A percentile compares a stretch with the other conserved stretches of the same genome.
phyloP scores from a whole-genome alignment of 2,329 filamentous ascomycete genomes.

The Blumeria hordei region DNA sequence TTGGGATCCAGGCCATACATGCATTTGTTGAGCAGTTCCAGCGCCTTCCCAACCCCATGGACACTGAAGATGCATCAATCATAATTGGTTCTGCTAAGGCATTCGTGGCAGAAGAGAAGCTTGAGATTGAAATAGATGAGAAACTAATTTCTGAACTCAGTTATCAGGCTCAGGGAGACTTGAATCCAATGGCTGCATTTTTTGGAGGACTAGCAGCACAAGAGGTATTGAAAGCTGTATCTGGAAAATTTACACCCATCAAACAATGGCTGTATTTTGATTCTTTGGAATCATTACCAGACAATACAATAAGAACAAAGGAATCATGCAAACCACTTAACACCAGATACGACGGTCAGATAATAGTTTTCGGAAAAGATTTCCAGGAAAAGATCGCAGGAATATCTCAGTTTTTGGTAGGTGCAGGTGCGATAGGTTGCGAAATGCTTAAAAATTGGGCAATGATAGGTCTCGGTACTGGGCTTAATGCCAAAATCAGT shows the following conservation, averaged over 20 bases:
- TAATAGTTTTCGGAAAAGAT: conserved; percentile 81
- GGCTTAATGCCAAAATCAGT: conserved; percentile 66
- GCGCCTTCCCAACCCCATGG: conserved; percentile 58
- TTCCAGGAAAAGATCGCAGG: conserved; percentile 89
- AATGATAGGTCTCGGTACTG: conserved; percentile 85
- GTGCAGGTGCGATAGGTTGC: conserved; percentile 89
- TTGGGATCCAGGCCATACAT: conserved; percentile 81
- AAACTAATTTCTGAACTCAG: conserved; percentile 82
- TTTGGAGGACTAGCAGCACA: conserved; percentile 87
- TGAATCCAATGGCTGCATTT: conserved; percentile 80
- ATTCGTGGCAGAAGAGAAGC: conserved; percentile 48
- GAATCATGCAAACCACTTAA: conserved; percentile 70
- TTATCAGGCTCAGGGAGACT: conserved; percentile 78
- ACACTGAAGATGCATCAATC: conserved; percentile 59
- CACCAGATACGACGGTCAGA: conserved; percentile 85
- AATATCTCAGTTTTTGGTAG: conserved; percentile 78
- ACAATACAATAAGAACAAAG: conserved; percentile 48
- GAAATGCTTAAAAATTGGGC: conserved; percentile 99
- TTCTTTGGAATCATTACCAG: conserved; percentile 81
- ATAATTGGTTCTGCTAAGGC: conserved; percentile 51
- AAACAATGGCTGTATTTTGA: conserved; percentile 95
- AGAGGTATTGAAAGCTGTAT: conserved; percentile 88
- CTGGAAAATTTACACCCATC: conserved; percentile 92
- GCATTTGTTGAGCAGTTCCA: conserved; percentile 56
- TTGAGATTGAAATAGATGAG: conserved; percentile 70